phyloP scores from a whole-genome alignment of 2,329 filamentous ascomycete species.

The Aspergillus intermedius region DNA sequence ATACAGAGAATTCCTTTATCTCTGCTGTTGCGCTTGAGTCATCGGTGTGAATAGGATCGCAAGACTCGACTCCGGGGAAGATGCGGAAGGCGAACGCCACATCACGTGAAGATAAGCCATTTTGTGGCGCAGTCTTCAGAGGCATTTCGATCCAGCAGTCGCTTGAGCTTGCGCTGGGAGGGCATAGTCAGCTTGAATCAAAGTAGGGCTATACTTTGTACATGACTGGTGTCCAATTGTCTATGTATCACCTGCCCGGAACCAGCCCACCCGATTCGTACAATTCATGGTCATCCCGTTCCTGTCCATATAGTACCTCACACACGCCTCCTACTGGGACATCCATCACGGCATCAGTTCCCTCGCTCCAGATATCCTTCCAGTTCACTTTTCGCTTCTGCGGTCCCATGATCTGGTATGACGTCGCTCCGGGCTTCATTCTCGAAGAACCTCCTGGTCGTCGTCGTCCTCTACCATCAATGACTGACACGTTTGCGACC shows the following conservation, averaged over 20 bases:
- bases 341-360: conserved; percentile 96
- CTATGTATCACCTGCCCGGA: not conserved
- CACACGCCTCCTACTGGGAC: conserved; percentile 91
- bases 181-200: too few species aligned
- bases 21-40: too few species aligned
- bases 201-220: too few species aligned
- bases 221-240: not conserved
- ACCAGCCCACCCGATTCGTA: conserved; percentile 5
- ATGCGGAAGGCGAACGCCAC: not conserved
- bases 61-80: not conserved
- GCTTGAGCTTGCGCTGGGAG: too few species aligned
- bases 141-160: too few species aligned
- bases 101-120: conserved; percentile 2
- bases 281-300: conserved; percentile 32
- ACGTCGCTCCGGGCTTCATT: conserved; percentile 36
- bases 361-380: conserved; percentile 78
- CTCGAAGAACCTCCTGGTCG: conserved; percentile 38
- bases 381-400: conserved; percentile 55
- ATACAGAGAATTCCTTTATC: too few species aligned
- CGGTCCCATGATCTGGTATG: conserved; percentile 36
- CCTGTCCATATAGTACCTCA: conserved; percentile 79
- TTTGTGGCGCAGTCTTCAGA: not conserved
- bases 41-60: not conserved
- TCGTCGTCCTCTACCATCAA: conserved; percentile 64
- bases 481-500: conserved; percentile 73